Conservation (phyloP, 352 stramenopile species). For the Phytopythium litorale region DNA sequence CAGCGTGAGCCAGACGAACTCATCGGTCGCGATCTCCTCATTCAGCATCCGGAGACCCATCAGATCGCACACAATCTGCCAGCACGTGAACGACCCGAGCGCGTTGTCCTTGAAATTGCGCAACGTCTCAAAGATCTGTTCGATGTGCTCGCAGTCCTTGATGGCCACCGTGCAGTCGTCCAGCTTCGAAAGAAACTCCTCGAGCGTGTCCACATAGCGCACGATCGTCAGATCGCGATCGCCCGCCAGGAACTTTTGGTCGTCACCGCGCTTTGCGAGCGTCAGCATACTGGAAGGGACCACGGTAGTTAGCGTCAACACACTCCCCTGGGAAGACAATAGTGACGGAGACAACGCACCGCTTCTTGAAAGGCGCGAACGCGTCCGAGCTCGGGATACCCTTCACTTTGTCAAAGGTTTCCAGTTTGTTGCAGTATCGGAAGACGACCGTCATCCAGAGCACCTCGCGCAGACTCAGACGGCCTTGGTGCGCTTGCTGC, state of each 20-base stretch:
- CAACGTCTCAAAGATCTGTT: constrained; percentile 60
- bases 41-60: constrained; percentile 71
- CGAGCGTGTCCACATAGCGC: constrained; percentile 59
- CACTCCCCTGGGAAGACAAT: no score
- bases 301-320: neutral
- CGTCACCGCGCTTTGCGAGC: constrained; percentile 53
- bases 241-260: constrained; percentile 44
- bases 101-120: constrained; percentile 64
- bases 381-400: constrained; percentile 72
- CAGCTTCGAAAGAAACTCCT: constrained; percentile 62
- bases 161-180: constrained; percentile 55
- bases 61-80: constrained; percentile 77
- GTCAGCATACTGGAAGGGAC: constrained; percentile 26
- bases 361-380: constrained; percentile 65
- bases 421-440: constrained; percentile 76
- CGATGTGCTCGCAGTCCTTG: constrained; percentile 41
- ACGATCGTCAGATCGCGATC: constrained; percentile 53
- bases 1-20: constrained; percentile 81
- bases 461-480: constrained; percentile 63
- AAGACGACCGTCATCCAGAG: constrained; percentile 83
- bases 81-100: constrained; percentile 85
- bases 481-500: constrained; percentile 68
- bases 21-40: constrained; percentile 45
- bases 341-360: constrained; percentile 16
- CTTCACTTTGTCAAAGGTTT: constrained; percentile 78